Conservation (phyloP, 768 basidiomycete species). For the Suillus lakei region DNA sequence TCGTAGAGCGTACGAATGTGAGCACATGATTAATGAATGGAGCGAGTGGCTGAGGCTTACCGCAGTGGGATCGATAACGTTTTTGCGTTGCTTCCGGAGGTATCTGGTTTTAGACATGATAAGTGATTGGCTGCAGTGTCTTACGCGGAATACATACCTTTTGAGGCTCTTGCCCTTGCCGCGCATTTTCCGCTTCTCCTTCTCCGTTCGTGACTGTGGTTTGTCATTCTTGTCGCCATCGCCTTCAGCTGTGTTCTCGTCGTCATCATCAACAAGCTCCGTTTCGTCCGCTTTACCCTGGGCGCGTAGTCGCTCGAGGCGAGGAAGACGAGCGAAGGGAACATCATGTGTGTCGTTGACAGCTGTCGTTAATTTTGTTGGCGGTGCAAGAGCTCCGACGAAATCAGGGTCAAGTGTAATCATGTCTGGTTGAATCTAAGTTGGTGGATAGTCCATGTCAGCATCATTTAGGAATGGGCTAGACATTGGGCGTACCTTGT, state of each 20-base stretch:
- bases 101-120: conserved; percentile 42
- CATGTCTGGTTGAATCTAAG: conserved; percentile 87
- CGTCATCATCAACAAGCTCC: conserved; percentile 46
- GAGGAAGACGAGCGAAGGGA: conserved; percentile 74
- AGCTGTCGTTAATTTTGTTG: conserved; percentile 60
- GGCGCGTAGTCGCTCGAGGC: conserved; percentile 77
- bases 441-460: conserved; percentile 5
- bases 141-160: conserved; percentile 44
- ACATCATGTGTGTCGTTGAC: conserved; percentile 49
- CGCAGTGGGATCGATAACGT: conserved; percentile 85
- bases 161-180: conserved; percentile 89
- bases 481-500: conserved; percentile 63
- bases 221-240: conserved; percentile 39
- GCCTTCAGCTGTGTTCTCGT: conserved; percentile 41
- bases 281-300: conserved; percentile 77
- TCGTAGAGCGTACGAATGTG: not conserved
- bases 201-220: conserved; percentile 27
- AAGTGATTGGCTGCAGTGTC: not conserved
- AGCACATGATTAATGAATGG: not conserved
- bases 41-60: conserved; percentile 43
- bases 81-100: conserved; percentile 91
- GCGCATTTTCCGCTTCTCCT: conserved; percentile 81
- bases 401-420: conserved; percentile 85
- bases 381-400: conserved; percentile 69
- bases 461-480: not conserved